phyloP scores from a whole-genome alignment of 345 rosid genomes.

The Microcos paniculata region DNA sequence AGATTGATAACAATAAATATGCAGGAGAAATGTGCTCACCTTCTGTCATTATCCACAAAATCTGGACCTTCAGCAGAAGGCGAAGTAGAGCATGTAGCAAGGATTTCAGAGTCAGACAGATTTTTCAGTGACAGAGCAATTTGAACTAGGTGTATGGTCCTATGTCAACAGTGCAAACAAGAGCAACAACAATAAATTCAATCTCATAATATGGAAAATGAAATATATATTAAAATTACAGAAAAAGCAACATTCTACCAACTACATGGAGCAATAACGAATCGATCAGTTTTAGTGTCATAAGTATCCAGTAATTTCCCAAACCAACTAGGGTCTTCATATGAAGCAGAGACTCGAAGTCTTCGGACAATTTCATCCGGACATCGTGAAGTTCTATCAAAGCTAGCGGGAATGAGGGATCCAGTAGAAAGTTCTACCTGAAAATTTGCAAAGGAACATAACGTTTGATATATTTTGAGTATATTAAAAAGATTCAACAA shows the following conservation, averaged over 20 bases:
- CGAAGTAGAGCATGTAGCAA: constrained; percentile 64
- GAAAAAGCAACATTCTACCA: constrained; percentile 54
- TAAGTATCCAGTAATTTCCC: constrained; percentile 83
- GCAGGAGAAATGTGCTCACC: constrained; percentile 30
- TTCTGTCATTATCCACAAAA: constrained; percentile 61
- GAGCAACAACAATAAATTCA: not conserved
- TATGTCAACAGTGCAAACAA: constrained; percentile 28
- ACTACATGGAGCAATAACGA: constrained; percentile 67
- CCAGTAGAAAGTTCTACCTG: constrained; percentile 77
- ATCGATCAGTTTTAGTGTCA: constrained; percentile 63
- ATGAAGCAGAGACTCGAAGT: constrained; percentile 59
- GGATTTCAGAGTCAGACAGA: constrained; percentile 62
- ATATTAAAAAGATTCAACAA: not conserved
- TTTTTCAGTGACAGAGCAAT: constrained; percentile 35
- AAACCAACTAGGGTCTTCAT: constrained; percentile 57
- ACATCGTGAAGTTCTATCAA: constrained; percentile 63
- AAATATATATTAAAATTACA: not conserved
- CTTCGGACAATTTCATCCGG: constrained; percentile 86
- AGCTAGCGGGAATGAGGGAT: constrained; percentile 60
- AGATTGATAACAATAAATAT: not conserved
- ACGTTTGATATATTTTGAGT: not conserved
- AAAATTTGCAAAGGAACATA: constrained; percentile 15
- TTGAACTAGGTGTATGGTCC: constrained; percentile 42
- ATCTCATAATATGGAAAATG: not conserved
- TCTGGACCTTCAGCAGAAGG: constrained; percentile 87